Conservation (phyloP, 202 grass and related monocot species). For the Eragrostis tef region DNA sequence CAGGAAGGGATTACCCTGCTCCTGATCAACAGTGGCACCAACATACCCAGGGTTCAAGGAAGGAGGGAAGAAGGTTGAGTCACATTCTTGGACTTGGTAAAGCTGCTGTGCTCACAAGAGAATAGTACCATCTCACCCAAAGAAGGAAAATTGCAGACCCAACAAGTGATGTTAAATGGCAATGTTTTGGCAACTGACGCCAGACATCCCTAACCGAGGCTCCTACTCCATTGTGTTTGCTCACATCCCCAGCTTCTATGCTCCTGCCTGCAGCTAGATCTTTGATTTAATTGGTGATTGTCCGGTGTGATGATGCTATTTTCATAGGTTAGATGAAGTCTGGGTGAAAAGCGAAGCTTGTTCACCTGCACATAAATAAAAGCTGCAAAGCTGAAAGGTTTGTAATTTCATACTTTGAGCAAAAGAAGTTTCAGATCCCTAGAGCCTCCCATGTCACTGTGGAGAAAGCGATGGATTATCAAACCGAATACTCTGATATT, state of each 20-base stretch:
- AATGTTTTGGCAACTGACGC: slow-evolving; percentile 57
- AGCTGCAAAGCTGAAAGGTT: slow-evolving; percentile 53
- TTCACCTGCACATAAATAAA: slow-evolving; percentile 50
- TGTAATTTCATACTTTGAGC: slow-evolving; percentile 41
- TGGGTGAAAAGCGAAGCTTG: slow-evolving; percentile 62
- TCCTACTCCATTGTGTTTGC: too few relatives aligned
- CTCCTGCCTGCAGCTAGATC: slow-evolving; percentile 71
- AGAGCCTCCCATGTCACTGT: too few relatives aligned
- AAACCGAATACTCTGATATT: too few relatives aligned
- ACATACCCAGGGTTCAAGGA: slow-evolving; percentile 46
- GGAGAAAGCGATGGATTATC: too few relatives aligned
- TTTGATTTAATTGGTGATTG: slow-evolving; percentile 34
- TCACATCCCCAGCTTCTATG: slow-evolving; percentile 73
- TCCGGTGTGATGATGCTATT: slow-evolving; percentile 36
- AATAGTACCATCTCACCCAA: slow-evolving; percentile 93
- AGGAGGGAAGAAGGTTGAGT: slow-evolving; percentile 41
- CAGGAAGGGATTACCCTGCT: slow-evolving; percentile 86
- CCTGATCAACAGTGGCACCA: slow-evolving; percentile 82
- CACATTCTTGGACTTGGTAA: slow-evolving; percentile 46
- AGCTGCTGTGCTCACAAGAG: slow-evolving; percentile 58
- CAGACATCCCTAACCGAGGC: slow-evolving; percentile 71
- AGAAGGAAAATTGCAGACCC: slow-evolving; percentile 76
- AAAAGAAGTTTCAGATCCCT: too few relatives aligned
- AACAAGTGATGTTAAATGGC: slow-evolving; percentile 83
- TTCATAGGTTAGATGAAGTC: slow-evolving; percentile 46